Evolutionary conservation across 2,329 filamentous ascomycete species (phyloP).

Genomic region (Colletotrichum paranaense): DNA sequence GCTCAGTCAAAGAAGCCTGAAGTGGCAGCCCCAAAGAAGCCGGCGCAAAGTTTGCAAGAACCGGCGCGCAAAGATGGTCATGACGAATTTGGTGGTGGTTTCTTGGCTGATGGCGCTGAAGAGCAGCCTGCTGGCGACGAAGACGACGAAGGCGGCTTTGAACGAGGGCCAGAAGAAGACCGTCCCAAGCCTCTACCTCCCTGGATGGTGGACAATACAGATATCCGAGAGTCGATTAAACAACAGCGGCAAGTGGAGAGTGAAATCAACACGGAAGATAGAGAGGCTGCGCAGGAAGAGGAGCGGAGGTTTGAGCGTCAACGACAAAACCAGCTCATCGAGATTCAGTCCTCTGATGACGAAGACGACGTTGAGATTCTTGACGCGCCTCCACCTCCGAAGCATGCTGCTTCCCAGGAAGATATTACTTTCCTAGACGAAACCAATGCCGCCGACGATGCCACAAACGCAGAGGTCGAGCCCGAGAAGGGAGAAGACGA

Average conservation of each 20-base stretch:
- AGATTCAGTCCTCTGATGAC: constrained; percentile 72
- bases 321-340: constrained; percentile 63
- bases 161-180: constrained; percentile 59
- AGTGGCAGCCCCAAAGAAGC: constrained; percentile 24
- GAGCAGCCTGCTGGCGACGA: constrained; percentile 46
- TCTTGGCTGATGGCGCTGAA: constrained; percentile 43
- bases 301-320: constrained; percentile 57
- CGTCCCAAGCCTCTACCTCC: constrained; percentile 75
- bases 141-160: constrained; percentile 73
- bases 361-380: constrained; percentile 69
- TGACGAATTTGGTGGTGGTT: constrained; percentile 47
- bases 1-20: constrained; percentile 27
- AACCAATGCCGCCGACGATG: constrained; percentile 15
- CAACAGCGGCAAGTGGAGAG: constrained; percentile 67
- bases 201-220: constrained; percentile 75
- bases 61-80: constrained; percentile 35
- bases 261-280: constrained; percentile 73
- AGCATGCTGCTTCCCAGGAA: constrained; percentile 32
- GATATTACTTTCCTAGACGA: constrained; percentile 4
- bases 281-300: constrained; percentile 67
- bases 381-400: constrained; percentile 55
- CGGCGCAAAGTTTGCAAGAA: neutral
- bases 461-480: neutral
- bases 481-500: neutral
- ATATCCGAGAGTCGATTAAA: constrained; percentile 73